Percentiles rank a stretch among this genome's conserved stretches.
These are phyloP conservation scores for Xylaria nigripes DNA, from an alignment of 495 filamentous ascomycete species.

Conservation along the genomic window DNA sequence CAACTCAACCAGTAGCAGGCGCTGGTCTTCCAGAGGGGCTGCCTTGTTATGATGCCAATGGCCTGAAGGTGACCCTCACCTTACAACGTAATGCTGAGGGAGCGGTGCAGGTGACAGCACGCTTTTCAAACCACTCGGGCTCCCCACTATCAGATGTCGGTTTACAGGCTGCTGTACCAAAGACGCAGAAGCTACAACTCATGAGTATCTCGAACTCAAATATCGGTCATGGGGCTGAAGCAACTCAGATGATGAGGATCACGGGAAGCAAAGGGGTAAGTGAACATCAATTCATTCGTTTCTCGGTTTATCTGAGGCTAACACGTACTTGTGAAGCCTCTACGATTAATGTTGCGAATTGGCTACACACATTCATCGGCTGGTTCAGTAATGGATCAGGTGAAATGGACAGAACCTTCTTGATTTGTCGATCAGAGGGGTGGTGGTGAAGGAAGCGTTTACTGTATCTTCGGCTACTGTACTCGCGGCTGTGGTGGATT, in stretches of 20 bases:
- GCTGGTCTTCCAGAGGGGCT: slow-evolving; percentile 45
- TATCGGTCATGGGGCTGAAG: slow-evolving; percentile 68
- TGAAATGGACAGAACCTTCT: slow-evolving; percentile 86
- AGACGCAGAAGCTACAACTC: slow-evolving; percentile 85
- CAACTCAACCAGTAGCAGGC: slow-evolving; percentile 35
- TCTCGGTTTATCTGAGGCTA: slow-evolving; percentile 15
- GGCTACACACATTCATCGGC: slow-evolving; percentile 62
- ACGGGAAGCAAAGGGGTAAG: slow-evolving; percentile 78
- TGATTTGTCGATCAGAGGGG: slow-evolving; percentile 9
- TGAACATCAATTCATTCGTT: slow-evolving; percentile 2
- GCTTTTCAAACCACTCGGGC: slow-evolving; percentile 69
- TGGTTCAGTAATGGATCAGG: slow-evolving; percentile 76
- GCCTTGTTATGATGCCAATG: slow-evolving; percentile 77
- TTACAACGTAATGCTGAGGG: slow-evolving; percentile 70
- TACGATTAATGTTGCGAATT: slow-evolving; percentile 80
- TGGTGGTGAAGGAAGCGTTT: background rate
- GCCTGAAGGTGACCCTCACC: slow-evolving; percentile 68
- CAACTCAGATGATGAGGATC: slow-evolving; percentile 81
- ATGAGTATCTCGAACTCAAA: slow-evolving; percentile 77
- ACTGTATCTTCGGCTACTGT: background rate
- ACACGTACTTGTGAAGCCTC: slow-evolving; percentile 28
- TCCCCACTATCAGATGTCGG: slow-evolving; percentile 62
- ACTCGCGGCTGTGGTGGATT: background rate
- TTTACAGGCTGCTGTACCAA: slow-evolving; percentile 90
- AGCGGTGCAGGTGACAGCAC: slow-evolving; percentile 65